Base-by-base conservation (phyloP, 768 basidiomycete genomes). In the Mrakia gelida region DNA sequence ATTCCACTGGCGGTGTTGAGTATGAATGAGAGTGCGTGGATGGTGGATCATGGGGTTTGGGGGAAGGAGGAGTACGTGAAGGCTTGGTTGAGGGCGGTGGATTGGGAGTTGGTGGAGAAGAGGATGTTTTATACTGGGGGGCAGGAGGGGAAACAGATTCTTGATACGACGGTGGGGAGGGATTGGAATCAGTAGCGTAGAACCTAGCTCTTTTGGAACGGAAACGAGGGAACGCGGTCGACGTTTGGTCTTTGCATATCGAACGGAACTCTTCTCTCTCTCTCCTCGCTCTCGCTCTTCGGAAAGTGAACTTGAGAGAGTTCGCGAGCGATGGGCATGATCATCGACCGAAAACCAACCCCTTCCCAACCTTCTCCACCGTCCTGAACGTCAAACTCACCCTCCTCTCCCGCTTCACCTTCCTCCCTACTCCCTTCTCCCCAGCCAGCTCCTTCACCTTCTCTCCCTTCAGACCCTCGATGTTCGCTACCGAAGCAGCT, bases 371-470 rank as follows among this genome's bases (percentile, higher is more conserved):
- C 81, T 88, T 91, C 75, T 87, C 88, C 3, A 95, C 91, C 82
- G 92, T 92, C 73, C 94, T 87, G 83, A 92, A 96, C 1, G 95
- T 96, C 82, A 96, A 83, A 84, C 93, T 96, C 74, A 92, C 89
- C 82, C 95, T 86, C 56, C 87, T 87, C 26, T 85, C 85, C 79
- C 95, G 87, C 80, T 83, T 82, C 76, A 94, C 84, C 41, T 56
- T 61, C 43, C 62, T 67, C 32, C n/a, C 45, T 0, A 43, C 38
- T 4, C 54, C 61, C 13, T n/a, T 61, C 28, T 85, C 82, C 59
- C 81, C 71, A 71, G 91, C 83, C 15, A 85, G 84, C 61, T 84
- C 83, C 73, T 84, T 82, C 49, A 85, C 83, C 49, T 83, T 82
- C 71, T 87, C 81, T 49, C 86, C 87, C 32, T 82, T 85, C 54